Percentiles rank a stretch among this genome's conserved stretches.
Evolutionary conservation across 148 eudicot genomes (phyloP).

Genomic region (Mesembryanthemum crystallinum): DNA sequence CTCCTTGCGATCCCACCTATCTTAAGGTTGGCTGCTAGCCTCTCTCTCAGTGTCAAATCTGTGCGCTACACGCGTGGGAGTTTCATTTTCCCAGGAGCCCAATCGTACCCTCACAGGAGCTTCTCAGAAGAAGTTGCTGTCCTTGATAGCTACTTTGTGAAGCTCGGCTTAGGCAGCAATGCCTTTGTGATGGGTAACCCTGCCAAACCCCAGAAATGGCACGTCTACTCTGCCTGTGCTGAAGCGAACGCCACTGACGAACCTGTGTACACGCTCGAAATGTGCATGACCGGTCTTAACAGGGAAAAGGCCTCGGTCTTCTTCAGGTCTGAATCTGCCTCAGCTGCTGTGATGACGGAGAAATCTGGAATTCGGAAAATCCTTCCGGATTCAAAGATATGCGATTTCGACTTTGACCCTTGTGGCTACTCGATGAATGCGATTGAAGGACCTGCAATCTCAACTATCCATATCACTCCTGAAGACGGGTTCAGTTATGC

Average conservation of each 20-base stretch:
- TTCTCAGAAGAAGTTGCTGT: conserved; percentile 81
- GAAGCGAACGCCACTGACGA: conserved; percentile 17
- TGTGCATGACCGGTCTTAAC: conserved; percentile 90
- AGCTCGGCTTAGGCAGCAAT: conserved; percentile 51
- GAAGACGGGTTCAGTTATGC: conserved; percentile 93
- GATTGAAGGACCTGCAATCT: conserved; percentile 70
- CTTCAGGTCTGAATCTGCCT: conserved; percentile 48
- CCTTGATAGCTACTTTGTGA: conserved; percentile 59
- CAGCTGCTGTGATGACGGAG: conserved; percentile 58
- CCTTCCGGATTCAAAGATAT: conserved; percentile 61
- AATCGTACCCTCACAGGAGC: conserved; percentile 65
- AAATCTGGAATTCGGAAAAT: conserved; percentile 71
- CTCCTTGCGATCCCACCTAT: conserved; percentile 67
- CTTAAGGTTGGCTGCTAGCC: conserved; percentile 47
- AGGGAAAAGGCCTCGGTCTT: conserved; percentile 64
- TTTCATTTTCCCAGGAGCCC: conserved; percentile 78
- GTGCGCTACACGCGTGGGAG: conserved; percentile 81
- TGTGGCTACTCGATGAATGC: conserved; percentile 94
- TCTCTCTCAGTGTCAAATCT: conserved; percentile 52
- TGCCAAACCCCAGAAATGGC: conserved; percentile 61
- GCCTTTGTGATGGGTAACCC: conserved; percentile 69
- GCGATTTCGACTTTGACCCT: conserved; percentile 86
- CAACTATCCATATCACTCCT: conserved; percentile 88
- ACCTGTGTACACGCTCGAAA: conserved; percentile 65
- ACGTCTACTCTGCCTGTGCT: conserved; percentile 64